Conservation (phyloP, 768 basidiomycete species). For the Hericium erinaceus region DNA sequence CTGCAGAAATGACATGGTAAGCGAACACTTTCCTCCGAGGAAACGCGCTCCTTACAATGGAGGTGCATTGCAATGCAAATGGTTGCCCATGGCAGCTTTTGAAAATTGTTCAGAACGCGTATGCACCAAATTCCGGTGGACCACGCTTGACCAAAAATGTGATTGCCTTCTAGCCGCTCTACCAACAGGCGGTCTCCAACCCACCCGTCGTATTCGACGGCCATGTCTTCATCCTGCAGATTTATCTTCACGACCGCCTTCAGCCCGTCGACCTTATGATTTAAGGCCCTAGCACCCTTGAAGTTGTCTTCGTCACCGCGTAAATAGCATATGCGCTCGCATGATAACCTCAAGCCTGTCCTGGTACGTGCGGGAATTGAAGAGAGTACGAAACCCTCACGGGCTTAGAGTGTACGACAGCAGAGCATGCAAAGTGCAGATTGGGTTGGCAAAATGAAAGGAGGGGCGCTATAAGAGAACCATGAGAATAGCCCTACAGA, state of each 20-base stretch:
- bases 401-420: constrained; percentile 72
- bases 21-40: no score
- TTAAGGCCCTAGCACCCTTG: constrained; percentile 45
- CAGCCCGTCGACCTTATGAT: constrained; percentile 42
- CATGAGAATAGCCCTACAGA: constrained; percentile 74
- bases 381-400: constrained; percentile 58
- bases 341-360: constrained; percentile 44
- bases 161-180: constrained; percentile 10
- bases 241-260: neutral
- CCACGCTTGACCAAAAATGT: constrained; percentile 14
- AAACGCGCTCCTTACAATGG: no score
- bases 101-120: neutral
- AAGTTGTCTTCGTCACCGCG: constrained; percentile 69
- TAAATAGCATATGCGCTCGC: constrained; percentile 43
- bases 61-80: no score
- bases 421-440: constrained; percentile 55
- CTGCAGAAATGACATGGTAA: no score
- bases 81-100: neutral
- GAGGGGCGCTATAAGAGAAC: constrained; percentile 62
- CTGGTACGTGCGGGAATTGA: constrained; percentile 48
- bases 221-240: neutral
- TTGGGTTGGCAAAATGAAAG: constrained; percentile 37
- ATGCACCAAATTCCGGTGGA: constrained; percentile 4
- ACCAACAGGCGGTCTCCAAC: constrained; percentile 4
- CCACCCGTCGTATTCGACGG: neutral